A percentile compares a stretch with the other conserved stretches of the same genome.
phyloP scores from a whole-genome alignment of 192 early-diverging fungal species.

The Phycomyces nitens region DNA sequence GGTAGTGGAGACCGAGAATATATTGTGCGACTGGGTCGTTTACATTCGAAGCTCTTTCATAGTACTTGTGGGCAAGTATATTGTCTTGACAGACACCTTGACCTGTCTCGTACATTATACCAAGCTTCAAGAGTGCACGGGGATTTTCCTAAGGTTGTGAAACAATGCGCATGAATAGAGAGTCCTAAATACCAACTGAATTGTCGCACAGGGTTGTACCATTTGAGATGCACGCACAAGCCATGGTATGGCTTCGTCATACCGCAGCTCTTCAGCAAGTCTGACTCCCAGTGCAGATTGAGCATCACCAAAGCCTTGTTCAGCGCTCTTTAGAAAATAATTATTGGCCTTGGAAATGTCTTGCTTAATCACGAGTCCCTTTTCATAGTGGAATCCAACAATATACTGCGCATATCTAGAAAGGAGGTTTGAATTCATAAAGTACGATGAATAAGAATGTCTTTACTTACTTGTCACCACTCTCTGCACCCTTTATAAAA shows the following conservation, averaged over 20 bases:
- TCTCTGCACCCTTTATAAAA: slow-evolving; percentile 19
- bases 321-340: slow-evolving; percentile 28
- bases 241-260: slow-evolving; percentile 28
- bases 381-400: slow-evolving; percentile 31
- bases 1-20: slow-evolving; percentile 29
- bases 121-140: slow-evolving; percentile 31
- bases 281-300: slow-evolving; percentile 35
- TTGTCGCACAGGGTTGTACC: slow-evolving; percentile 12
- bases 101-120: slow-evolving; percentile 31
- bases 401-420: slow-evolving; percentile 37
- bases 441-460: not conserved
- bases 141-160: slow-evolving; percentile 18
- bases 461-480: slow-evolving; percentile 24
- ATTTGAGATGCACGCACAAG: slow-evolving; percentile 25
- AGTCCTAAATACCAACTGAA: not conserved
- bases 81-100: slow-evolving; percentile 25
- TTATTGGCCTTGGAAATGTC: slow-evolving; percentile 23
- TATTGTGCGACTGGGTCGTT: slow-evolving; percentile 31
- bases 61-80: slow-evolving; percentile 21
- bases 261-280: slow-evolving; percentile 12
- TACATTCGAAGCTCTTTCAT: slow-evolving; percentile 21
- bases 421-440: not conserved
- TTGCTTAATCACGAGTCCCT: slow-evolving; percentile 19
- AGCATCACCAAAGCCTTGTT: slow-evolving; percentile 31
- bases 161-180: slow-evolving; percentile 2